Conservation (phyloP, 2,329 filamentous ascomycete species). For the Ploettnerulaceae sp. region DNA sequence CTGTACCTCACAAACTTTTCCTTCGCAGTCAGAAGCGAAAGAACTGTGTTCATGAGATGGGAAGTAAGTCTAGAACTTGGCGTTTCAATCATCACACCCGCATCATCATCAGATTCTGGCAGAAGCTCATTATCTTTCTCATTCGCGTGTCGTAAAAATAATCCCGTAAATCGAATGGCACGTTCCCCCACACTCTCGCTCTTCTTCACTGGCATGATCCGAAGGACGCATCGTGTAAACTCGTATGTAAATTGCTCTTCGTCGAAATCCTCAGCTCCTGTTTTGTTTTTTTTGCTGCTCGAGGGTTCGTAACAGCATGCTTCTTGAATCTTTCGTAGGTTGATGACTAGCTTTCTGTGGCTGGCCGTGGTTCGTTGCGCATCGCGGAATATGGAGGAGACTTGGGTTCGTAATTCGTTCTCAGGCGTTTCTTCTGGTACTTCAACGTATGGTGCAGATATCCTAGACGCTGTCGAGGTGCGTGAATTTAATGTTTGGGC, state of each 20-base stretch:
- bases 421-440: conserved; percentile 68
- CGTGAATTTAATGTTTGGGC: conserved; percentile 37
- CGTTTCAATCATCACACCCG: conserved; percentile 71
- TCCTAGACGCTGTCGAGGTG: conserved; percentile 39
- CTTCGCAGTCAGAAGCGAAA: conserved; percentile 76
- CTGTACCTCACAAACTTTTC: conserved; percentile 91
- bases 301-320: conserved; percentile 65
- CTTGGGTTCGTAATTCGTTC: conserved; percentile 66
- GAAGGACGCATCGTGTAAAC: conserved; percentile 74
- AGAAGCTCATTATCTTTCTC: conserved; percentile 67
- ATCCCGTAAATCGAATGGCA: conserved; percentile 77
- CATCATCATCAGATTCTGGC: conserved; percentile 58
- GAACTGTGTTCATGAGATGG: conserved; percentile 65
- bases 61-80: conserved; percentile 76
- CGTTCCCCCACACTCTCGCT: conserved; percentile 84
- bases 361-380: conserved; percentile 86
- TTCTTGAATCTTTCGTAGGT: conserved; percentile 85
- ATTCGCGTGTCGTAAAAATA: conserved; percentile 71
- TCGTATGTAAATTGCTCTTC: conserved; percentile 86
- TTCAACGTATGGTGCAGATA: conserved; percentile 35
- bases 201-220: conserved; percentile 85
- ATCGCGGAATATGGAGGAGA: conserved; percentile 70
- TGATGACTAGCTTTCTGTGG: conserved; percentile 84
- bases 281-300: conserved; percentile 48
- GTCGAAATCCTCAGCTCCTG: conserved; percentile 61